A percentile compares a stretch with the other conserved stretches of the same genome.
Conservation (phyloP, 768 basidiomycete species). For the Tulasnella sp. region DNA sequence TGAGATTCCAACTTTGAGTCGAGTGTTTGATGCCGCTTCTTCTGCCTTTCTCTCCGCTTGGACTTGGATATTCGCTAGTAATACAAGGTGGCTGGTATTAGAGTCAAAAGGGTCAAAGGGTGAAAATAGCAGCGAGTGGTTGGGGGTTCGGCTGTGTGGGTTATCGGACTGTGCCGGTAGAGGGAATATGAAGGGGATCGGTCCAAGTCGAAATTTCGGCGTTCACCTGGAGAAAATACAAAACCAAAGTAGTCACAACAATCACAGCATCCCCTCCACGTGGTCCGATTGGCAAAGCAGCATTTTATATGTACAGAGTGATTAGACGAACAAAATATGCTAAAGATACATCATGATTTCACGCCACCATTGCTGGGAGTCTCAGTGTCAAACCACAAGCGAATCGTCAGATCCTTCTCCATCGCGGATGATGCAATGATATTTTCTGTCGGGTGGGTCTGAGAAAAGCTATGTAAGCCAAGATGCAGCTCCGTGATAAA, state of each 20-base stretch:
- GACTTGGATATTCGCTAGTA: background rate
- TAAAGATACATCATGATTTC: background rate
- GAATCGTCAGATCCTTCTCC: conserved; percentile 81
- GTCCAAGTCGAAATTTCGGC: background rate
- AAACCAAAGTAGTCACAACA: background rate
- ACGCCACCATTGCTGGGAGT: conserved; percentile 1
- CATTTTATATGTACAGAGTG: background rate
- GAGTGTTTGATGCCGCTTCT: background rate
- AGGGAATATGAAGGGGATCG: background rate
- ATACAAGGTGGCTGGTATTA: background rate
- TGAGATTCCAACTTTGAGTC: background rate
- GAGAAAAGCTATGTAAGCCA: conserved; percentile 15
- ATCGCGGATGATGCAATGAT: conserved; percentile 84
- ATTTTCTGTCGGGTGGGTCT: conserved; percentile 69
- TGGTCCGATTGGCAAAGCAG: background rate
- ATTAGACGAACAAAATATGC: no score
- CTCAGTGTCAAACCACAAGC: conserved; percentile 59
- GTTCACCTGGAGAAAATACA: background rate
- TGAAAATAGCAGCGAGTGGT: background rate
- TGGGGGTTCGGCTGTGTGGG: background rate
- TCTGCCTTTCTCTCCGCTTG: background rate
- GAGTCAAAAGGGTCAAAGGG: background rate
- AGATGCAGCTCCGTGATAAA: background rate
- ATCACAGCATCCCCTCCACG: background rate
- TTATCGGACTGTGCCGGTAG: background rate